Base-by-base conservation (phyloP, 208 protist species). In the Acanthamoeba lenticulata region DNA sequence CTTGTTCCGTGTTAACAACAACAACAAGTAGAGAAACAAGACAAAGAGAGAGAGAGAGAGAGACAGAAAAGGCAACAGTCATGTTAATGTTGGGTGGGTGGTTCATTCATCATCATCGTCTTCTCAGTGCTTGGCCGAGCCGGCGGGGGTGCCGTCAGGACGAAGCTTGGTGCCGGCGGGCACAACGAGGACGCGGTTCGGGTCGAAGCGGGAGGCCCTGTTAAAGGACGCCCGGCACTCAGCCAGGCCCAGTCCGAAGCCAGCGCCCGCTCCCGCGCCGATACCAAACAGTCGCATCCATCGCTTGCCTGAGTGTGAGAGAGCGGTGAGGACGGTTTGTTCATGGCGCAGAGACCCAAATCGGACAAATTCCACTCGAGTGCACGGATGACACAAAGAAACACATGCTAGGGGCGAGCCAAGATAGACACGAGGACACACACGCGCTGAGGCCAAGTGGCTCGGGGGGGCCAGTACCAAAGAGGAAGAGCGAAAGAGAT, bases 181-280 rank as follows among this genome's bases (percentile, higher is more conserved):
- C 45, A 89, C 79, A 1, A 89, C 42, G 24, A 38, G 27, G 0
- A 89, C 19, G 27, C 49, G 42, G 79, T 32, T 27, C 7, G 79
- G 79, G 47, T 89, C 79, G 79, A 36, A 89, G 79, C 17, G 44
- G 15, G 79, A 42, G 1, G 79, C 32, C 21, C 79, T 38, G 44
- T 62, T 60, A 44, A 89, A 89, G 40, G 45, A 65, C 29, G 42
- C 45, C 42, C 79, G 27, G 79, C 79, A 89, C 79, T 89, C 79
- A 44, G 79, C 29, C 42, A 89, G 27, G 27, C 45, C 79, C 42
- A 89, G 42, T 29, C 79, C 79, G 27, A 89, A 60, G n/a, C 79
- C 79, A n/a, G 47, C 79, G n/a, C 79, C 79, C 11, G n/a, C 47
- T 24, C 79, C n/a, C 42, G 49, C 45, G 9, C 44, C 79, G 19